Conservation (phyloP, 2,329 filamentous ascomycete genomes). For the Colletotrichum sublineola region DNA sequence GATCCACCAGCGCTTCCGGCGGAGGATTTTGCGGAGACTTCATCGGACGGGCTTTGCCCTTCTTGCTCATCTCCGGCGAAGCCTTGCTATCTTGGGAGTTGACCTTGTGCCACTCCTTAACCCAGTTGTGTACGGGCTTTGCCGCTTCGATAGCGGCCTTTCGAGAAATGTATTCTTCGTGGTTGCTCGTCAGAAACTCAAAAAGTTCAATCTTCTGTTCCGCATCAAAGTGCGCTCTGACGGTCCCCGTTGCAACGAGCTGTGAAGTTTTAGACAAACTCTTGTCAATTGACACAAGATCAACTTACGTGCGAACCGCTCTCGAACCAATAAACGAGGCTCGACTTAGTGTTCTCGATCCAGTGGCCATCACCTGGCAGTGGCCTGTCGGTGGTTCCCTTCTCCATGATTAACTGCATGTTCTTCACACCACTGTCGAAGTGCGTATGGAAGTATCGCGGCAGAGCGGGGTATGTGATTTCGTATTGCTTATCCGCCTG, state of each 20-base stretch:
- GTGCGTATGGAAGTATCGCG: slow-evolving; percentile 90
- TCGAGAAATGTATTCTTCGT: slow-evolving; percentile 88
- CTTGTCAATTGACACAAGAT: background rate
- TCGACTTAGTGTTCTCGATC: slow-evolving; percentile 82
- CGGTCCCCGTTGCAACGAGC: slow-evolving; percentile 81
- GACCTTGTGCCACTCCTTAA: slow-evolving; percentile 73
- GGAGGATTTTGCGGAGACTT: slow-evolving; percentile 72
- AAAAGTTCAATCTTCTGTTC: slow-evolving; percentile 87
- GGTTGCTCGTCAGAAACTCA: slow-evolving; percentile 81
- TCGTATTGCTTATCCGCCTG: slow-evolving; percentile 84
- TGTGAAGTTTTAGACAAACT: slow-evolving; percentile 51
- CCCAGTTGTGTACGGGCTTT: slow-evolving; percentile 73
- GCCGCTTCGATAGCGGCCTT: slow-evolving; percentile 72
- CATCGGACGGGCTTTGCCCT: slow-evolving; percentile 69
- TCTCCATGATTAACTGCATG: slow-evolving; percentile 88
- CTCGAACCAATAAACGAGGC: slow-evolving; percentile 90
- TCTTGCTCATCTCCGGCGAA: slow-evolving; percentile 77
- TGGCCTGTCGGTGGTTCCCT: slow-evolving; percentile 66
- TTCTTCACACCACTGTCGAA: slow-evolving; percentile 88
- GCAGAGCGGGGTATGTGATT: slow-evolving; percentile 83
- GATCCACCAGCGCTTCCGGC: slow-evolving; percentile 67
- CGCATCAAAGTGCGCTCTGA: slow-evolving; percentile 84
- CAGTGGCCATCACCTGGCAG: slow-evolving; percentile 76
- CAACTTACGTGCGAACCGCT: slow-evolving; percentile 83
- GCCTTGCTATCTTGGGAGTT: slow-evolving; percentile 70